A percentile compares a stretch with the other conserved stretches of the same genome.
Conservation (phyloP, 2,329 filamentous ascomycete genomes). For the Fusarium chuoi region DNA sequence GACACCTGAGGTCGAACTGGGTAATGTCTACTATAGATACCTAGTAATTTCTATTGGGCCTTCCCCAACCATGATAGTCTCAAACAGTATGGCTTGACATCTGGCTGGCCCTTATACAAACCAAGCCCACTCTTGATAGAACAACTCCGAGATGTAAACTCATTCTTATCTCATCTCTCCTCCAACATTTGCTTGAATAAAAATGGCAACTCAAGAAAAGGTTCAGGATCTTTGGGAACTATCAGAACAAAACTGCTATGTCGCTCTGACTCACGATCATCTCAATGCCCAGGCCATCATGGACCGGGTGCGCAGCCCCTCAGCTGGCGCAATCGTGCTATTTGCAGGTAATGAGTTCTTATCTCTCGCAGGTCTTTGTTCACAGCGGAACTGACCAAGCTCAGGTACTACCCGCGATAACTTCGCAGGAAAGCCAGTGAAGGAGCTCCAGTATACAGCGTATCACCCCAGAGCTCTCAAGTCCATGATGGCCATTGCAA, state of each 20-base stretch:
- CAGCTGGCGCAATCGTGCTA: conserved; percentile 79
- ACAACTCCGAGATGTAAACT: not conserved
- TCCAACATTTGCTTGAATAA: not conserved
- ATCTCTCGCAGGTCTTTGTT: not conserved
- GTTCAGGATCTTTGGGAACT: conserved; percentile 51
- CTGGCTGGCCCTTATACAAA: not conserved
- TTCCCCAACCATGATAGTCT: not conserved
- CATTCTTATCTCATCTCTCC: not conserved
- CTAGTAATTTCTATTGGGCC: not conserved
- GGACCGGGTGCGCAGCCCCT: conserved; percentile 74
- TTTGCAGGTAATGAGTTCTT: conserved; percentile 72
- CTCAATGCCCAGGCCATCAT: conserved; percentile 70
- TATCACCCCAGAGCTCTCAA: conserved; percentile 77
- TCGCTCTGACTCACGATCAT: conserved; percentile 72
- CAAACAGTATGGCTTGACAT: not conserved
- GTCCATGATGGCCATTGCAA: conserved; percentile 74
- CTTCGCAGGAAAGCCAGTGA: conserved; percentile 77
- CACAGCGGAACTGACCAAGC: not conserved
- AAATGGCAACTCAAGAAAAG: conserved; percentile 27
- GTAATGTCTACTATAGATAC: not conserved
- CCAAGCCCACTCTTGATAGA: conserved; percentile 10
- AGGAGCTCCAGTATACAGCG: conserved; percentile 78
- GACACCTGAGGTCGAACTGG: not conserved
- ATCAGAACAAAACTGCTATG: conserved; percentile 66
- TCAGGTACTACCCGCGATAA: conserved; percentile 78